Evolutionary conservation across 805 yeast species (phyloP).

Genomic region (Saccharomyces paradoxus): DNA sequence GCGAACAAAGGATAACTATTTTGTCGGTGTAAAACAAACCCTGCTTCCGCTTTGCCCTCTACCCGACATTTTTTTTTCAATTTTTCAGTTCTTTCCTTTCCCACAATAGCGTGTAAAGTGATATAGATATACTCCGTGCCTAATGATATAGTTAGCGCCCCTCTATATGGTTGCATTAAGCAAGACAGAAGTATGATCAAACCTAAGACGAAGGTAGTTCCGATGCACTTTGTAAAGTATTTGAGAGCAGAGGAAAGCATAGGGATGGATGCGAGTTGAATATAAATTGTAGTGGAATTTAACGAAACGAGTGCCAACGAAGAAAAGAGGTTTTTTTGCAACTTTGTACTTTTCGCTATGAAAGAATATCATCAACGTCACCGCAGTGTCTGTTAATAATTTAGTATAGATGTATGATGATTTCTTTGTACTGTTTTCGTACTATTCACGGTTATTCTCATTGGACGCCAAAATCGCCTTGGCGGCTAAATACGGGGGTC

Average conservation of each 20-base stretch:
- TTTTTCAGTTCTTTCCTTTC: not conserved
- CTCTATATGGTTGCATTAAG: not conserved
- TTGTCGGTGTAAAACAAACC: not conserved
- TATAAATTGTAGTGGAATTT: slow-evolving; percentile 54
- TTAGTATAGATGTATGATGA: not conserved
- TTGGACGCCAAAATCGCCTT: not conserved
- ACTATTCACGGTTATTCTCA: not conserved
- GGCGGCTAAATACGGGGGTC: not conserved
- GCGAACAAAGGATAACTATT: not conserved
- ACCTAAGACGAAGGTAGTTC: not conserved
- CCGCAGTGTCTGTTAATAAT: not conserved
- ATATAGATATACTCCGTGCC: not conserved
- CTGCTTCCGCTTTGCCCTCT: not conserved
- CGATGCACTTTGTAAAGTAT: too few relatives aligned
- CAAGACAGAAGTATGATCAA: too few relatives aligned
- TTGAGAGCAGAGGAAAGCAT: slow-evolving; percentile 54
- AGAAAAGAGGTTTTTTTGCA: not conserved
- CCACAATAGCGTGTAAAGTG: not conserved
- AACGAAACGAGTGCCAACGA: not conserved
- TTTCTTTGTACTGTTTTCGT: not conserved
- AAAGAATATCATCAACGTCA: not conserved
- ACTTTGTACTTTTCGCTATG: not conserved
- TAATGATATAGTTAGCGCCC: not conserved
- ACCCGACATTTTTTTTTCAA: not conserved
- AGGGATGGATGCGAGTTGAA: slow-evolving; percentile 53